A percentile compares a stretch with the other conserved stretches of the same genome.
These are phyloP conservation scores for Plasmodium coatneyi DNA, from an alignment of 169 alveolate genomes.

Conservation along the genomic window DNA sequence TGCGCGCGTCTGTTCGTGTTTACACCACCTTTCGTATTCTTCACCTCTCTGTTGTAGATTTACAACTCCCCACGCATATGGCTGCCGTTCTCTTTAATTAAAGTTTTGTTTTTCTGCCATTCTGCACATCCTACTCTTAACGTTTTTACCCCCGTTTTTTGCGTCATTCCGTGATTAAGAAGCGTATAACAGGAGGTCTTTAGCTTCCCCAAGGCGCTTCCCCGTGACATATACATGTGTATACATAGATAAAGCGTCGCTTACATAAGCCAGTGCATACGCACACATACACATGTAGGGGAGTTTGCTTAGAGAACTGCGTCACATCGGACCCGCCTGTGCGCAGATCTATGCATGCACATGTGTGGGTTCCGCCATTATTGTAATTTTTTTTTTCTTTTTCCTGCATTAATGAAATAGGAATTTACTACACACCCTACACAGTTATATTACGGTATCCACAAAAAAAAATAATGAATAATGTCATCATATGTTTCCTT, in stretches of 20 bases:
- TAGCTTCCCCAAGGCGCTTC: not conserved
- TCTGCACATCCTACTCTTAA: not conserved
- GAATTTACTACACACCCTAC: not conserved
- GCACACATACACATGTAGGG: not conserved
- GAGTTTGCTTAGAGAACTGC: not conserved
- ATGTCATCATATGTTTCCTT: constrained; percentile 36
- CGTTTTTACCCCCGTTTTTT: not conserved
- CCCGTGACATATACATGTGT: not conserved
- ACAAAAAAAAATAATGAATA: constrained; percentile 34
- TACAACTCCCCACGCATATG: not conserved
- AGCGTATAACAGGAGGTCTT: not conserved
- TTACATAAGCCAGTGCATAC: not conserved
- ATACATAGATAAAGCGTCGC: not conserved
- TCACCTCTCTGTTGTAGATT: not conserved
- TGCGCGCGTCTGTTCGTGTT: not conserved
- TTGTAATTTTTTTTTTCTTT: not conserved
- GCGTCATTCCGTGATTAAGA: not conserved
- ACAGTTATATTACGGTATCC: not conserved
- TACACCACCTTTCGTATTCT: not conserved
- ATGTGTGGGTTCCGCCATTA: not conserved
- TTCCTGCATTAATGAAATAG: constrained; percentile 9
- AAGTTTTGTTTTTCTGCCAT: not conserved
- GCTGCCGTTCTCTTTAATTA: not conserved
- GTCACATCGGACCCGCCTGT: not conserved
- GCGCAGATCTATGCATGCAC: not conserved